Evolutionary conservation across 1,139 yeast species (phyloP), one percentile per base, ranked within the genome.

Genomic region (Trichomonascaceae sp.): DNA sequence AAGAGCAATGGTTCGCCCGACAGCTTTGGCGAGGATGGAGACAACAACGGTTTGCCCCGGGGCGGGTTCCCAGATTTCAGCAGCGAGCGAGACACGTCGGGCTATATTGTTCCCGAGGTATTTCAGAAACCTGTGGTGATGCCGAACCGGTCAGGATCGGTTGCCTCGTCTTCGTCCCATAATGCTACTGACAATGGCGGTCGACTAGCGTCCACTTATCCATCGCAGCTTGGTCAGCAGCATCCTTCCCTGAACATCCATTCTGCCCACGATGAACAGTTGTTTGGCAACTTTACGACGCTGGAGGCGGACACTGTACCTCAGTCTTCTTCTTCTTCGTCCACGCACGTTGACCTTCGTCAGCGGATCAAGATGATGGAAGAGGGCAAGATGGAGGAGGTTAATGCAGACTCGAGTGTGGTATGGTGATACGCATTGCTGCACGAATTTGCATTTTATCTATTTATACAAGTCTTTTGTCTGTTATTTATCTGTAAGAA

Each of bases 351-450:
- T 16, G 33, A 48, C 27, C 40, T 51, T 23, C 46, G 55, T 1
- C 46, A 50, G 34, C 43, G 55, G 16, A 51, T 51, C 28, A 43
- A 50, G 29, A 36, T 51, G 39, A 44, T 50, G 52, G 55, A 50
- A 33, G 51, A 50, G 9, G 51, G 51, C 18, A 27, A 33, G 16
- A 28, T 39, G 27, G 46, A 43, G n/a, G 45, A 42, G 26, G 36
- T 29, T 16, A 35, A 37, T 9, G 28, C 36, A 3, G 28, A 32
- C n/a, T 33, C 43, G 13, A 33, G 37, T 28, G 33, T 39, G 22
- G 35, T 41, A 27, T 41, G 43, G 43, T 39, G 28, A n/a, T n/a
- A n/a, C n/a, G n/a, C n/a, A n/a, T n/a, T n/a, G n/a, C n/a, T n/a
- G n/a, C n/a, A n/a, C n/a, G n/a, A n/a, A 30, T 4, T 11, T 25